These are phyloP conservation scores for Erucastrum elatum DNA, from an alignment of 345 rosid genomes.

Conservation along the genomic window DNA sequence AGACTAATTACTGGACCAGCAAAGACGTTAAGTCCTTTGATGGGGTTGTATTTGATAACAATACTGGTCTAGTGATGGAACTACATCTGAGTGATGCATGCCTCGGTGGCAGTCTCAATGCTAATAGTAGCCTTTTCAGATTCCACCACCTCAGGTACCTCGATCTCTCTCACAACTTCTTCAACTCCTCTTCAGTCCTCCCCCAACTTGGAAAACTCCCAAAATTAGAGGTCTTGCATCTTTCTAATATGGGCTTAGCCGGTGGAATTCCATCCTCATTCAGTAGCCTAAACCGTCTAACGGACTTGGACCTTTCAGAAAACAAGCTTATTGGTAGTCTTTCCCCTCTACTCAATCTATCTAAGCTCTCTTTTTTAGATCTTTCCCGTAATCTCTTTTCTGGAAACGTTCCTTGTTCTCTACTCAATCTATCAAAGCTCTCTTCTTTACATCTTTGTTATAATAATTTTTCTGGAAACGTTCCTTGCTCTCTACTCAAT, in stretches of 20 bases:
- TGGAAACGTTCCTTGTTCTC: not conserved
- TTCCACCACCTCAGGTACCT: not conserved
- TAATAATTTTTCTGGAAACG: too few species aligned
- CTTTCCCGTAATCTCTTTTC: too few species aligned
- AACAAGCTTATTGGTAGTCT: not conserved
- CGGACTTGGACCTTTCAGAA: not conserved
- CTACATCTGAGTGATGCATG: not conserved
- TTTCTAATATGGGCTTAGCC: not conserved
- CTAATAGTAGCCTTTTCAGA: not conserved
- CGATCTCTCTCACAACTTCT: not conserved
- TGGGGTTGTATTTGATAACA: not conserved
- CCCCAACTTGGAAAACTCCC: not conserved
- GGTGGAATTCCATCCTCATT: not conserved
- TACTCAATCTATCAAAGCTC: not conserved
- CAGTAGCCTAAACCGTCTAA: too few species aligned
- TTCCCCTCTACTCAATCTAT: not conserved
- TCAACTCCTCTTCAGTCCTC: not conserved
- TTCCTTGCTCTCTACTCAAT: not conserved
- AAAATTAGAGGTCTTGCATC: not conserved
- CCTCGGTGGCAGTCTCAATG: not conserved
- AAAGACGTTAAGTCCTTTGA: not conserved
- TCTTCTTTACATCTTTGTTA: not conserved
- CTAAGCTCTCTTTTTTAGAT: not conserved
- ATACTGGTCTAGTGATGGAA: not conserved
- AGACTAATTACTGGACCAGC: not conserved